Evolutionary conservation across 176 grass and related monocot genomes (phyloP).

Genomic region (Rhipidocladum racemiflorum): DNA sequence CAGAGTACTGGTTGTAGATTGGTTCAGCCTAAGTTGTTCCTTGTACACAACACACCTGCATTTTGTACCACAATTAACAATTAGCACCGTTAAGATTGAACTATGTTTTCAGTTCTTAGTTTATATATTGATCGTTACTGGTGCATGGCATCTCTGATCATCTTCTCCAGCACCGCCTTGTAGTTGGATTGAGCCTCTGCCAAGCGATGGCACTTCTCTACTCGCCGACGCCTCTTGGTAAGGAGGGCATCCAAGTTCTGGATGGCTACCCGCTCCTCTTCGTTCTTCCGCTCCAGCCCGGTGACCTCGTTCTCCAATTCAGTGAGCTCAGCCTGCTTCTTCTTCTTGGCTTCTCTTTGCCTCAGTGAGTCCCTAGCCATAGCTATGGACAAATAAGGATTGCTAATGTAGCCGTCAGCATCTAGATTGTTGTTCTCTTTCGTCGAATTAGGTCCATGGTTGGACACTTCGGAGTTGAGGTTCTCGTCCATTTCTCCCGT

Average conservation of each 20-base stretch:
- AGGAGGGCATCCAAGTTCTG: slow-evolving; percentile 76
- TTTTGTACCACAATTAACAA: background rate
- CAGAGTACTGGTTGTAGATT: slow-evolving; percentile 66
- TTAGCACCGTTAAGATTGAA: background rate
- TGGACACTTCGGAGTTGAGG: background rate
- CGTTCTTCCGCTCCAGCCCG: slow-evolving; percentile 64
- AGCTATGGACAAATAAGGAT: slow-evolving; percentile 76
- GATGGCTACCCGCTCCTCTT: slow-evolving; percentile 57
- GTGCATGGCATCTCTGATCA: slow-evolving; percentile 98
- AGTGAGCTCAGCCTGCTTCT: slow-evolving; percentile 69
- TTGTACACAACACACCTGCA: slow-evolving; percentile 94
- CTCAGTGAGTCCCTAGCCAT: slow-evolving; percentile 91
- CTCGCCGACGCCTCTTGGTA: slow-evolving; percentile 57
- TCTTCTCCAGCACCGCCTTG: slow-evolving; percentile 93
- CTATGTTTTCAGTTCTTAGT: background rate
- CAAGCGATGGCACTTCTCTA: slow-evolving; percentile 71
- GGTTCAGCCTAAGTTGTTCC: slow-evolving; percentile 88
- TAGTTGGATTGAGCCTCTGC: slow-evolving; percentile 87
- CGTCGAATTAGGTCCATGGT: slow-evolving; percentile 30
- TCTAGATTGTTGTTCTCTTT: slow-evolving; percentile 79
- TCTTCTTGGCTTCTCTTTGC: slow-evolving; percentile 77
- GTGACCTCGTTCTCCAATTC: slow-evolving; percentile 60
- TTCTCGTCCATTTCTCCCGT: slow-evolving; percentile 46
- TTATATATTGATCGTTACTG: slow-evolving; percentile 57
- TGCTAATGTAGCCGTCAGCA: slow-evolving; percentile 43